phyloP scores from a whole-genome alignment of 306 rosid genomes.

The Vicia villosa region DNA sequence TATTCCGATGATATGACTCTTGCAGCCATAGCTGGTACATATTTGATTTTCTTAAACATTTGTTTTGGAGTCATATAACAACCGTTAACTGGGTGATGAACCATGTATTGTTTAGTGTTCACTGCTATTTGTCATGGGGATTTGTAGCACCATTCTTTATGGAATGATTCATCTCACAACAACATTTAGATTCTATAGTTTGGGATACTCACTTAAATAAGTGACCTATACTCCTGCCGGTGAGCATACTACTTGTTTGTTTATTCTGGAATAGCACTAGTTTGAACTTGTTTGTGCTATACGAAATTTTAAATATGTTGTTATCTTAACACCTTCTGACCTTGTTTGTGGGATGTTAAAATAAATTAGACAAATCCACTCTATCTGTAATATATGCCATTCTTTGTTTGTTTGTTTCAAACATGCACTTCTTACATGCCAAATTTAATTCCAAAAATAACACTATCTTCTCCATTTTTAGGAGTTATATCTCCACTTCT shows the following conservation, averaged over 20 bases:
- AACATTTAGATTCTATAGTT: slow-evolving; percentile 61
- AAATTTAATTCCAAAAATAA: slow-evolving; percentile 20
- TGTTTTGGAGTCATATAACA: slow-evolving; percentile 84
- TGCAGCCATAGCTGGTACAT: slow-evolving; percentile 89
- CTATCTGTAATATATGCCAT: no score
- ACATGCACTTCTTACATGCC: slow-evolving; percentile 18
- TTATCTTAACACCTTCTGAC: slow-evolving; percentile 8
- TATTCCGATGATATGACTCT: slow-evolving; percentile 99
- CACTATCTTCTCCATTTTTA: slow-evolving; percentile 11
- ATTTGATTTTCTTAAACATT: slow-evolving; percentile 58
- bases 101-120: slow-evolving; percentile 77
- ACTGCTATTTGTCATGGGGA: slow-evolving; percentile 94
- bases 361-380: slow-evolving; percentile 13
- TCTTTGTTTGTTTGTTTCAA: slow-evolving; percentile 13
- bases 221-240: slow-evolving; percentile 61
- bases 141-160: slow-evolving; percentile 78
- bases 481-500: slow-evolving; percentile 22
- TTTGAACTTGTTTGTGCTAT: slow-evolving; percentile 12
- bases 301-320: slow-evolving; percentile 16
- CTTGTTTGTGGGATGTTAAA: not conserved
- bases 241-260: slow-evolving; percentile 59
- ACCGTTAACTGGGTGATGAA: slow-evolving; percentile 87
- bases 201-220: slow-evolving; percentile 66
- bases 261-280: slow-evolving; percentile 16
- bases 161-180: slow-evolving; percentile 70